Evolutionary conservation across 1,139 yeast genomes (phyloP).

Genomic region (Pichia sp.): DNA sequence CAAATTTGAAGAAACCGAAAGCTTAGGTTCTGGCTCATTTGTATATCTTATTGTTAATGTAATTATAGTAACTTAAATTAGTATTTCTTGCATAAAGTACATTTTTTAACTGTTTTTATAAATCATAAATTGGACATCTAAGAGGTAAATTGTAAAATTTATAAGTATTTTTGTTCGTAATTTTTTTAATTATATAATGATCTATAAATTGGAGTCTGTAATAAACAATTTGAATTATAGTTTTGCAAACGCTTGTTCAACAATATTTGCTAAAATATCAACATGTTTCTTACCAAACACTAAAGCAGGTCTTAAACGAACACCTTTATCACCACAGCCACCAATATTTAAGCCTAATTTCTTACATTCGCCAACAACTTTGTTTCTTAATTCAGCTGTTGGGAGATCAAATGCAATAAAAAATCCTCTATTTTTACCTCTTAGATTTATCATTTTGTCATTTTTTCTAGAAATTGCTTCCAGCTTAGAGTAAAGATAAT

Average conservation of each 20-base stretch:
- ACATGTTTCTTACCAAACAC: conserved; percentile 63
- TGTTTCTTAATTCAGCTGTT: conserved; percentile 42
- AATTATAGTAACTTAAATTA: neutral
- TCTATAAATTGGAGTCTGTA: neutral
- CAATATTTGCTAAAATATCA: conserved; percentile 45
- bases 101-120: no score
- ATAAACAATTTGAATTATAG: conserved; percentile 1
- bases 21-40: neutral
- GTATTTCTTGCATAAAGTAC: neutral
- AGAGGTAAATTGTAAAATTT: no score
- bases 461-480: conserved; percentile 37
- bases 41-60: neutral
- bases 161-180: no score
- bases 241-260: conserved; percentile 16
- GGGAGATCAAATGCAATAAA: conserved; percentile 71
- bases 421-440: conserved; percentile 65
- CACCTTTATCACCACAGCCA: conserved; percentile 61
- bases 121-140: no score
- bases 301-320: conserved; percentile 66
- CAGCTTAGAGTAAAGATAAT: conserved; percentile 47
- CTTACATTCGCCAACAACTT: conserved; percentile 44
- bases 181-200: no score
- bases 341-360: conserved; percentile 61
- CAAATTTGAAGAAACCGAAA: conserved; percentile 10
- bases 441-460: conserved; percentile 41